Conservation (phyloP, 2,329 filamentous ascomycete species). For the Diplocarpon mali region DNA sequence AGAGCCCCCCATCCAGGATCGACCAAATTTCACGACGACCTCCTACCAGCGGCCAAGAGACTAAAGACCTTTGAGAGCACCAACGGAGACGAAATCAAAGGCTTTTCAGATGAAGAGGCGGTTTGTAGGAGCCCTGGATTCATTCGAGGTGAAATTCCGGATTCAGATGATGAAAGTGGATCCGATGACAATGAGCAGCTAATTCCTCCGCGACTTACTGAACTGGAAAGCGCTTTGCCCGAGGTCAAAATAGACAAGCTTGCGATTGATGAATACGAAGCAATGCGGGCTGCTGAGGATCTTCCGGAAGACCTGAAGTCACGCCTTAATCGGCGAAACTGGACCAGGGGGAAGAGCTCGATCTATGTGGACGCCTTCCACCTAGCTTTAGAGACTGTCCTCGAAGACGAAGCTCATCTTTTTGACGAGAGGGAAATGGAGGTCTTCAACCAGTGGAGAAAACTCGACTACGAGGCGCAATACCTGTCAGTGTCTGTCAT, state of each 20-base stretch:
- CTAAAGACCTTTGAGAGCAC: constrained; percentile 21
- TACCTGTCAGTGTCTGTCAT: constrained; percentile 59
- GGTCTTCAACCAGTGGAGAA: constrained; percentile 67
- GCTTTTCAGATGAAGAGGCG: constrained; percentile 20
- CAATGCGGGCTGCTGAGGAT: constrained; percentile 34
- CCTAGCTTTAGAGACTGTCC: constrained; percentile 75
- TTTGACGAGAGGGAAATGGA: constrained; percentile 70
- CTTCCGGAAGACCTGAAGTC: constrained; percentile 33
- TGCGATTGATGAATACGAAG: constrained; percentile 72
- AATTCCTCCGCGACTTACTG: constrained; percentile 39
- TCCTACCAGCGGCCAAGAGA: constrained; percentile 21
- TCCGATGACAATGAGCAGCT: constrained; percentile 22
- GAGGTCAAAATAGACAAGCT: constrained; percentile 54
- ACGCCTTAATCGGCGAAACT: constrained; percentile 46
- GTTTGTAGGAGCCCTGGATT: constrained; percentile 5
- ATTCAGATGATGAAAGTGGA: constrained; percentile 28
- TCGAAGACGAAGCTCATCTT: constrained; percentile 78
- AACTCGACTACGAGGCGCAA: constrained; percentile 71
- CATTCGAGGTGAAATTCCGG: constrained; percentile 27
- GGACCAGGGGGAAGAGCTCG: constrained; percentile 70
- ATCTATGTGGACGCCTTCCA: constrained; percentile 98
- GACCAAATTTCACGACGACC: constrained; percentile 20
- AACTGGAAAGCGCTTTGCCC: constrained; percentile 62
- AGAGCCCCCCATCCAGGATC: constrained; percentile 18
- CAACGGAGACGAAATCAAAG: constrained; percentile 17